Percentiles rank a stretch among this genome's conserved stretches.
phyloP scores from a whole-genome alignment of 164 flowering plant species.

The Paratinospora sagittata region DNA sequence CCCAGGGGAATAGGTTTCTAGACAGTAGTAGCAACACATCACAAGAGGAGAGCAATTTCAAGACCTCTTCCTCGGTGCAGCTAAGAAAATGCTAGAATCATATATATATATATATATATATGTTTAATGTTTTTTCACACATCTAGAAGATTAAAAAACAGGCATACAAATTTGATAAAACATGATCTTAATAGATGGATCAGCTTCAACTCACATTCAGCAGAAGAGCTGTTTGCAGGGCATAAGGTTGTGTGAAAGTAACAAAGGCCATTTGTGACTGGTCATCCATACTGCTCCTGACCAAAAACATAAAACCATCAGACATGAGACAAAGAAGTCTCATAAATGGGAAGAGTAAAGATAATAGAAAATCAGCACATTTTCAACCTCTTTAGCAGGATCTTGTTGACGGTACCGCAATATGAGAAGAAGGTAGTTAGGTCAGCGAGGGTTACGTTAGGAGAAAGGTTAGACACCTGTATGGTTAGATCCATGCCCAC shows the following conservation, averaged over 20 bases:
- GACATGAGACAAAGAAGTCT: not conserved
- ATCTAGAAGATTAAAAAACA: not conserved
- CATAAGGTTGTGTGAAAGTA: constrained; percentile 23
- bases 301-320: not conserved
- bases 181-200: not conserved
- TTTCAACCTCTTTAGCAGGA: constrained; percentile 20
- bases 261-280: constrained; percentile 19
- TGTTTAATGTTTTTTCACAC: not conserved
- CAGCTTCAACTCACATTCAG: constrained; percentile 16
- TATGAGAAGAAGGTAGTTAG: constrained; percentile 28
- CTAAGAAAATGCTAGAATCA: not conserved
- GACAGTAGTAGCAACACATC: not conserved
- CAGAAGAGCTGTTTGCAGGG: constrained; percentile 23
- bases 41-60: not conserved
- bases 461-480: constrained; percentile 29
- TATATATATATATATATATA: not conserved
- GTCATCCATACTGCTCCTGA: constrained; percentile 17
- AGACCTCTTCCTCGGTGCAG: not conserved
- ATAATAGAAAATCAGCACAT: not conserved
- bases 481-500: constrained; percentile 16
- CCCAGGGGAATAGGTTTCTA: not conserved
- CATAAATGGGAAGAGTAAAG: not conserved
- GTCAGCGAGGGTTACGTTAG: constrained; percentile 24
- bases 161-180: not conserved
- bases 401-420: constrained; percentile 20